phyloP scores from a whole-genome alignment of 306 rosid species.

The Vigna mungo region DNA sequence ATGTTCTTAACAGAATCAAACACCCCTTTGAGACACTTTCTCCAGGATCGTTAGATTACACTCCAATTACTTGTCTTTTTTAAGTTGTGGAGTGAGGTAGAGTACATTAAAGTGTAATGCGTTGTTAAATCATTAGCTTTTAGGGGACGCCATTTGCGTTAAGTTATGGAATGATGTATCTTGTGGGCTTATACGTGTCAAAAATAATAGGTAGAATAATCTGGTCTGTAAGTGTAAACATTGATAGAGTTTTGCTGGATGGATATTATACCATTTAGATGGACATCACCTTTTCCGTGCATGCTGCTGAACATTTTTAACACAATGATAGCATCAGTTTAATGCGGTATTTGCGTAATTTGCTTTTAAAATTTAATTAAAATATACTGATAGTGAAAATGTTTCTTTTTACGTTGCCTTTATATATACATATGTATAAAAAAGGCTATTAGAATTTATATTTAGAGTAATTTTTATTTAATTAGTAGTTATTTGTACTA shows the following conservation, averaged over 20 bases:
- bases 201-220: constrained; percentile 21
- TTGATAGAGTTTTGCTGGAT: constrained; percentile 6
- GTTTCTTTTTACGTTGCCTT: no score
- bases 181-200: neutral
- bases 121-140: constrained; percentile 43
- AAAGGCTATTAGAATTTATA: no score
- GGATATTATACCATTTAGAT: neutral
- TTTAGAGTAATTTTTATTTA: no score
- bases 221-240: constrained; percentile 11
- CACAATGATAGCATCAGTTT: neutral
- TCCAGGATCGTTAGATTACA: constrained; percentile 28
- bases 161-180: constrained; percentile 30
- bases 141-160: constrained; percentile 16
- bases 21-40: neutral
- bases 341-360: neutral
- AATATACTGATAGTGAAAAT: neutral
- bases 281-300: neutral
- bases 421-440: no score
- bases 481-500: no score
- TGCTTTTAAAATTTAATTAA: neutral
- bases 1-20: constrained; percentile 34
- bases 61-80: constrained; percentile 37
- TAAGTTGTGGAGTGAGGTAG: constrained; percentile 30
- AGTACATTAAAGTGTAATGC: constrained; percentile 45
- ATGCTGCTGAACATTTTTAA: constrained; percentile 5